Evolutionary conservation across 371 early-diverging fungal genomes (phyloP).

Genomic region (Mucor sp.): DNA sequence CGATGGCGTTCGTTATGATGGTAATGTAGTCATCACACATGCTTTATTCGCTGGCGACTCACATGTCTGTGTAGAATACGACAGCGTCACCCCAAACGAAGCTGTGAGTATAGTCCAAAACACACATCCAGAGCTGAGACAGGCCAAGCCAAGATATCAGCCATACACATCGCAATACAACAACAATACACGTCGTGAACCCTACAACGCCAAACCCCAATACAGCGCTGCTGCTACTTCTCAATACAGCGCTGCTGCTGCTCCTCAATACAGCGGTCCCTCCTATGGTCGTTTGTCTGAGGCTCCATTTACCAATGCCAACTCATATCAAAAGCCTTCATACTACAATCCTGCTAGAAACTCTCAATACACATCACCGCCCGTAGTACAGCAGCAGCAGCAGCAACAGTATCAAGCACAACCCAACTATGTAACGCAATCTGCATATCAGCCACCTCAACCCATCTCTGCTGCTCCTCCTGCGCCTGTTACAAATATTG

Average conservation of each 20-base stretch:
- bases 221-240: not conserved
- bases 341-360: not conserved
- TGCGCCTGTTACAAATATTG: conserved; percentile 3
- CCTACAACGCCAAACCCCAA: not conserved
- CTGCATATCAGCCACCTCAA: not conserved
- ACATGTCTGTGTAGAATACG: conserved; percentile 23
- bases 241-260: not conserved
- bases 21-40: conserved; percentile 2
- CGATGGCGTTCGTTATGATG: conserved; percentile 28
- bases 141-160: not conserved
- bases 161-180: not conserved
- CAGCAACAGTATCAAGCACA: not conserved
- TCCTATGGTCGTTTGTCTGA: not conserved
- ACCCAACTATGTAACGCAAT: not conserved
- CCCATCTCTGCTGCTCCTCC: not conserved
- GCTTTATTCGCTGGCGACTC: not conserved
- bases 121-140: not conserved
- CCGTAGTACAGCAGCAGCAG: not conserved
- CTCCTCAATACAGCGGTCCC: not conserved
- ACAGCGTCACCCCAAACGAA: conserved; percentile 25
- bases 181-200: not conserved
- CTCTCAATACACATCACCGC: not conserved
- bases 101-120: conserved; percentile 23
- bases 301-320: not conserved
- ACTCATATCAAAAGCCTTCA: not conserved